phyloP scores from a whole-genome alignment of 768 basidiomycete genomes.

The Phaffia tasmanica region DNA sequence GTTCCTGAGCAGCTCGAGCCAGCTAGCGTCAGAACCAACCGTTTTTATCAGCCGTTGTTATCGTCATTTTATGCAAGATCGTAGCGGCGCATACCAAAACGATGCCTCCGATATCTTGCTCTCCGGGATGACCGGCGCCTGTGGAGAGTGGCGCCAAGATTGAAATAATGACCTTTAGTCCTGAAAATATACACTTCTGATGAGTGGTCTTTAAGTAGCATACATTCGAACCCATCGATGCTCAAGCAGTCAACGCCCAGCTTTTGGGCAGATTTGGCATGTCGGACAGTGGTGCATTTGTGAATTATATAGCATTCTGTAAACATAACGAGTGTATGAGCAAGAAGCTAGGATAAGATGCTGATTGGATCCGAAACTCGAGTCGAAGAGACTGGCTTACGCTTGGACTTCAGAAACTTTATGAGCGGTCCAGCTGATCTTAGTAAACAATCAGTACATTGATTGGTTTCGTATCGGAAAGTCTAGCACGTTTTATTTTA shows the following conservation, averaged over 20 bases:
- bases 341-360: neutral
- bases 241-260: conserved; percentile 76
- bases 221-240: conserved; percentile 82
- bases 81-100: conserved; percentile 51
- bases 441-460: neutral
- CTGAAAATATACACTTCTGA: conserved; percentile 4
- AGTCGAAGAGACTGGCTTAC: neutral
- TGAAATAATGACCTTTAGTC: conserved; percentile 19
- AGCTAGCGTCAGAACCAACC: conserved; percentile 44
- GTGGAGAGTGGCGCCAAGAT: neutral
- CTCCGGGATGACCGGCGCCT: conserved; percentile 44
- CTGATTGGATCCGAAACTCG: neutral
- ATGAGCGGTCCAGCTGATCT: conserved; percentile 60
- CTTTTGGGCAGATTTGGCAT: conserved; percentile 46
- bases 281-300: conserved; percentile 44
- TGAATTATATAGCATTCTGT: conserved; percentile 52
- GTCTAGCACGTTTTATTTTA: conserved; percentile 24
- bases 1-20: conserved; percentile 71
- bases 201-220: conserved; percentile 40
- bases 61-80: neutral
- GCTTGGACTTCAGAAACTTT: conserved; percentile 62
- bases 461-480: neutral
- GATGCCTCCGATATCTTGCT: conserved; percentile 80
- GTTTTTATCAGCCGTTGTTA: neutral
- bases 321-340: neutral